Percentiles rank a stretch among this genome's conserved stretches.
These are phyloP conservation scores for Schwanniomyces pseudopolymorphus DNA, from an alignment of 805 yeast genomes.

Conservation along the genomic window DNA sequence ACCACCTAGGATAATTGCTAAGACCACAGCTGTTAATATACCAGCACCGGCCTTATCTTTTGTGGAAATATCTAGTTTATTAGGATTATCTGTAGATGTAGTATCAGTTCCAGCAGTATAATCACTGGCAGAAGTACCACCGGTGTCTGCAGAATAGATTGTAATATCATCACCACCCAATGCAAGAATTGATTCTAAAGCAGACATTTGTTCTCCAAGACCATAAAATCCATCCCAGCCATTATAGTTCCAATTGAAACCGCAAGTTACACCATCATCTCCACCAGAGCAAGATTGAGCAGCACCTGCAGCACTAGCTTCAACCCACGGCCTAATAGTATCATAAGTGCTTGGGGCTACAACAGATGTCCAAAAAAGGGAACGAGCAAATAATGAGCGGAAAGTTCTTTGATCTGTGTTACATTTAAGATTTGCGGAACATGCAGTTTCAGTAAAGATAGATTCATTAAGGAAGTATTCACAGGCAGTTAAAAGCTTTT, in stretches of 20 bases:
- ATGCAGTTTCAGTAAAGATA: slow-evolving; percentile 62
- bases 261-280: slow-evolving; percentile 82
- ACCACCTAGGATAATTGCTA: slow-evolving; percentile 61
- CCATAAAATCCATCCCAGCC: slow-evolving; percentile 72
- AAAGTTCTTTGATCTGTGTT: slow-evolving; percentile 77
- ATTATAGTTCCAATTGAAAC: slow-evolving; percentile 61
- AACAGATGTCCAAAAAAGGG: slow-evolving; percentile 56
- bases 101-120: slow-evolving; percentile 37
- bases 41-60: slow-evolving; percentile 92
- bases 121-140: slow-evolving; percentile 35
- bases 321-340: slow-evolving; percentile 40
- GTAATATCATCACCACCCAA: slow-evolving; percentile 22
- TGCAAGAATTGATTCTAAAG: slow-evolving; percentile 60
- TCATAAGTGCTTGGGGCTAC: slow-evolving; percentile 51
- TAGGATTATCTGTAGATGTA: slow-evolving; percentile 35
- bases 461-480: slow-evolving; percentile 44
- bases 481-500: slow-evolving; percentile 32
- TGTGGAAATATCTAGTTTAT: slow-evolving; percentile 48
- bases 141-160: slow-evolving; percentile 29
- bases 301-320: slow-evolving; percentile 65
- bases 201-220: slow-evolving; percentile 81
- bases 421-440: slow-evolving; percentile 46
- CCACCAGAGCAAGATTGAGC: slow-evolving; percentile 84
- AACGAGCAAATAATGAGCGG: slow-evolving; percentile 66
- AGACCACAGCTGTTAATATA: slow-evolving; percentile 72